These are phyloP conservation scores for Tulasnella sp. DNA, from an alignment of 768 basidiomycete genomes.

Conservation along the genomic window DNA sequence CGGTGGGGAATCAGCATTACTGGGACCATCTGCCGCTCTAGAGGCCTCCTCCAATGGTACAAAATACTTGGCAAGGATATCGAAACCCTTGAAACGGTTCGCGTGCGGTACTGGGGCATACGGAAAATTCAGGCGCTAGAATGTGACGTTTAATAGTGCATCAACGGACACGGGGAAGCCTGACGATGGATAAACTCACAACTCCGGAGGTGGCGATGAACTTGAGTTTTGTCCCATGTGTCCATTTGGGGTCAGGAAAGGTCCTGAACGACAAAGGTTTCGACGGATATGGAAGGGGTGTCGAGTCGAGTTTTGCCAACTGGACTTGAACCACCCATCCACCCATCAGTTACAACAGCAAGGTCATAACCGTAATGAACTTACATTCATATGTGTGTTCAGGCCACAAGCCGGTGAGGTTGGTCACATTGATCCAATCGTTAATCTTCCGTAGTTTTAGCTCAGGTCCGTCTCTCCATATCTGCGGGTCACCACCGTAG, in stretches of 20 bases:
- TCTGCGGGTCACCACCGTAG: constrained; percentile 21
- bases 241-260: constrained; percentile 55
- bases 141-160: no score
- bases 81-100: constrained; percentile 48
- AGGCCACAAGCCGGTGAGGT: constrained; percentile 51
- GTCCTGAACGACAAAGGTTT: constrained; percentile 52
- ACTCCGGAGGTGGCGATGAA: constrained; percentile 59
- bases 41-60: constrained; percentile 20
- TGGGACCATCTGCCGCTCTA: background rate
- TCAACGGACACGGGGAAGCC: no score
- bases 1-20: no score
- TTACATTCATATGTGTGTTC: constrained; percentile 57
- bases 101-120: constrained; percentile 44
- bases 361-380: constrained; percentile 20
- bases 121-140: constrained; percentile 54
- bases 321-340: constrained; percentile 38
- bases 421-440: constrained; percentile 50
- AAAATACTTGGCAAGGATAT: constrained; percentile 40
- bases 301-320: constrained; percentile 32
- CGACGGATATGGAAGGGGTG: constrained; percentile 38
- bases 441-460: constrained; percentile 33
- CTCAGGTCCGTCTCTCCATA: constrained; percentile 49
- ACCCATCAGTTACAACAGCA: no score
- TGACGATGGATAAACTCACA: constrained; percentile 13
- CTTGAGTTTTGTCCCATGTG: constrained; percentile 40